Conservation (phyloP, 805 yeast genomes). For the Torulaspora microellipsoides region DNA sequence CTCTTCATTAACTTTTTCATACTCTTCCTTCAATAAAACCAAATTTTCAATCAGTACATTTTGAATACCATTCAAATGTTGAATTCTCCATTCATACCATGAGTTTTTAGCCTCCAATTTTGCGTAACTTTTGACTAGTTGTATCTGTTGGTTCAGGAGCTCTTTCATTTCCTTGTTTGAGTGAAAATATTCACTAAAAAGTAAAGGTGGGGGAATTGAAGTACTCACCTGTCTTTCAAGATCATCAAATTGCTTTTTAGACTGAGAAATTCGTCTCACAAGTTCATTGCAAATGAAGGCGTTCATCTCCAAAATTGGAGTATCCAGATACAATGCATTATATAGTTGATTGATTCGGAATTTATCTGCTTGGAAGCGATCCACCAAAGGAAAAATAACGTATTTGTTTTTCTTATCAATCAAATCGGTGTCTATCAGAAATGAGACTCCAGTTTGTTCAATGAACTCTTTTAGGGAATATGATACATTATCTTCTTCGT, state of each 20-base stretch:
- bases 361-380: constrained; percentile 1
- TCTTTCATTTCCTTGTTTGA: constrained; percentile 38
- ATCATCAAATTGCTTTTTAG: constrained; percentile 43
- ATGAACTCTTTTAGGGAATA: constrained; percentile 19
- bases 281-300: constrained; percentile 54
- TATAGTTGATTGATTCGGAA: constrained; percentile 14
- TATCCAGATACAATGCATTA: constrained; percentile 22
- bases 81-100: constrained; percentile 62
- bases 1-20: constrained; percentile 16
- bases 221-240: constrained; percentile 43
- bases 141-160: constrained; percentile 45
- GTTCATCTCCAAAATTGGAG: constrained; percentile 40
- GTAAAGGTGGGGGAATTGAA: constrained; percentile 50
- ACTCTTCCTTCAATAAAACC: constrained; percentile 22
- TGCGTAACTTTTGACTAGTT: constrained; percentile 46
- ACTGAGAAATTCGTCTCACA: constrained; percentile 46
- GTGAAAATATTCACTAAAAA: constrained; percentile 46
- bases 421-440: constrained; percentile 16
- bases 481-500: neutral
- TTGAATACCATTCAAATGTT: constrained; percentile 45
- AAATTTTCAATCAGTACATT: constrained; percentile 30
- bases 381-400: constrained; percentile 9
- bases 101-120: constrained; percentile 49
- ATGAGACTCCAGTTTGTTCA: constrained; percentile 19
- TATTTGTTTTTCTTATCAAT: constrained; percentile 7